These are phyloP conservation scores for Kalaharituber pfeilii DNA, from an alignment of 2,329 filamentous ascomycete species.

Conservation along the genomic window DNA sequence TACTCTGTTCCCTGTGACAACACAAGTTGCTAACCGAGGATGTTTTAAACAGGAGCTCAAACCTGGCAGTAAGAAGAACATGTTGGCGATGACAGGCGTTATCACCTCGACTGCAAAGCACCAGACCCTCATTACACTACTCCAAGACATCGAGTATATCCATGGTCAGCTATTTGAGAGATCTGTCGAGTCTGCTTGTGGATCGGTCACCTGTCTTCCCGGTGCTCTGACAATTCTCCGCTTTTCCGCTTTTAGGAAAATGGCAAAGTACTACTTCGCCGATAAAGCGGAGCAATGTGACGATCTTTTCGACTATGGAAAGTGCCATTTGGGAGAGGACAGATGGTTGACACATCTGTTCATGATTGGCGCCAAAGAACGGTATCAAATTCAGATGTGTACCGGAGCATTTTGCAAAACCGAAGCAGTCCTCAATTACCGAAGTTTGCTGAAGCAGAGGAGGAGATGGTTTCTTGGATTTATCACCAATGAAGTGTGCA, in stretches of 20 bases:
- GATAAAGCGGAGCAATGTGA: constrained; percentile 92
- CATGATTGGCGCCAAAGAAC: constrained; percentile 89
- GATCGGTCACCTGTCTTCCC: constrained; percentile 83
- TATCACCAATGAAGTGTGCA: constrained; percentile 94
- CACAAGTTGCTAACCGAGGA: no score
- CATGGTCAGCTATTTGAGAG: constrained; percentile 93
- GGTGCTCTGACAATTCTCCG: constrained; percentile 90
- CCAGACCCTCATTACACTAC: constrained; percentile 71
- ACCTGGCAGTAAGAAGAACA: constrained; percentile 75
- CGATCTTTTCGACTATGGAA: constrained; percentile 90
- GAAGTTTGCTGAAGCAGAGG: constrained; percentile 77
- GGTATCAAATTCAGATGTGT: constrained; percentile 95
- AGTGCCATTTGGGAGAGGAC: constrained; percentile 88
- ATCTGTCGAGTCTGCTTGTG: constrained; percentile 85
- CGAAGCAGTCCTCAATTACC: constrained; percentile 79
- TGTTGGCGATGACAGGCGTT: constrained; percentile 94
- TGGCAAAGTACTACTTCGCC: constrained; percentile 97
- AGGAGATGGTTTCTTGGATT: constrained; percentile 94
- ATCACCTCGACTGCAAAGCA: constrained; percentile 87
- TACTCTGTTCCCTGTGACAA: no score
- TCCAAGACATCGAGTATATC: constrained; percentile 97
- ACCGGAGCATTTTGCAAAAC: constrained; percentile 97
- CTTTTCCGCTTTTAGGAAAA: constrained; percentile 86
- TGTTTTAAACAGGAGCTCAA: constrained; percentile 58
- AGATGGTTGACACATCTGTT: constrained; percentile 95